phyloP scores from a whole-genome alignment of 2,329 filamentous ascomycete genomes.

The Metarhizium anisopliae region DNA sequence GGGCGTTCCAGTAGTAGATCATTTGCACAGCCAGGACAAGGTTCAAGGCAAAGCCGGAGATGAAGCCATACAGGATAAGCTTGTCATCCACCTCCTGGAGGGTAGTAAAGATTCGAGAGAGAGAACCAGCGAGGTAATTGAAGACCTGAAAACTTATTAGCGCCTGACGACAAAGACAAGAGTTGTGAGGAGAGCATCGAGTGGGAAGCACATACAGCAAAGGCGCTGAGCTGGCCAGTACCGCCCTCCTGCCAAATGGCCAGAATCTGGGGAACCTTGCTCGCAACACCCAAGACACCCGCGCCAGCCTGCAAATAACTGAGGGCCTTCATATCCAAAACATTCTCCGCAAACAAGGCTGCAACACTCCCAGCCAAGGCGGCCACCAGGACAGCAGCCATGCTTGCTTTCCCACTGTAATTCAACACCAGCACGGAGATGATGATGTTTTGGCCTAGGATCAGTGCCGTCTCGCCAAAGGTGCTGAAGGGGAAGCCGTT shows the following conservation, averaged over 20 bases:
- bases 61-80: slow-evolving; percentile 88
- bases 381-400: slow-evolving; percentile 71
- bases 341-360: slow-evolving; percentile 56
- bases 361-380: slow-evolving; percentile 61
- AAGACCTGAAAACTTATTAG: slow-evolving; percentile 58
- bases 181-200: not conserved
- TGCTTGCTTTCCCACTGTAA: slow-evolving; percentile 60
- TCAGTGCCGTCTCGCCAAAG: slow-evolving; percentile 89
- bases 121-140: slow-evolving; percentile 90
- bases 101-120: slow-evolving; percentile 94
- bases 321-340: slow-evolving; percentile 60
- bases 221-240: slow-evolving; percentile 92
- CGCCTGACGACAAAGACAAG: not conserved
- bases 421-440: slow-evolving; percentile 81
- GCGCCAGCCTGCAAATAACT: slow-evolving; percentile 75
- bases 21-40: slow-evolving; percentile 80
- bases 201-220: slow-evolving; percentile 53
- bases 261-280: slow-evolving; percentile 88
- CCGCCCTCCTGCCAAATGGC: slow-evolving; percentile 78
- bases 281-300: slow-evolving; percentile 72
- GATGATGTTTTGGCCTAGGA: slow-evolving; percentile 83
- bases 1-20: slow-evolving; percentile 90
- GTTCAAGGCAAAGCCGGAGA: slow-evolving; percentile 88
- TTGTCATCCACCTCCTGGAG: slow-evolving; percentile 96
- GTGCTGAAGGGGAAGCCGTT: slow-evolving; percentile 93